Evolutionary conservation across 176 grass and related monocot species (phyloP).

Genomic region (Rhynchospora tenuis): DNA sequence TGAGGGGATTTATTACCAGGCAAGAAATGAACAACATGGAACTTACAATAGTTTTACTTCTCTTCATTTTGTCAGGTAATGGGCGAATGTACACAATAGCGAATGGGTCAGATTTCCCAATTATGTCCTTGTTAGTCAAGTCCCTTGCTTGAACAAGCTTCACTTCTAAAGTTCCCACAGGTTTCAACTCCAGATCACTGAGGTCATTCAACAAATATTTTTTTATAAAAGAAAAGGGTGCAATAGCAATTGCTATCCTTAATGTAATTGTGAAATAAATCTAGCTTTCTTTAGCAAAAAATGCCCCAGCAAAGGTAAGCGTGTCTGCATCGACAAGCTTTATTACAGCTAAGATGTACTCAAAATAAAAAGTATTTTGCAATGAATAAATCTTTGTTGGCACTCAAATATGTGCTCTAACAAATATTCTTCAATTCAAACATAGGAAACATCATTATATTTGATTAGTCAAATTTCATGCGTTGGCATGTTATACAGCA

Average conservation of each 20-base stretch:
- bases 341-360: not conserved
- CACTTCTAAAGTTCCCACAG: constrained; percentile 86
- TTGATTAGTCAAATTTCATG: not conserved
- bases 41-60: constrained; percentile 97
- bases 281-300: not conserved
- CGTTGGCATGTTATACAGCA: not conserved
- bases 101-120: constrained; percentile 98
- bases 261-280: constrained; percentile 7
- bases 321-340: not conserved
- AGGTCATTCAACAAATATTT: constrained; percentile 3
- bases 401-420: not conserved
- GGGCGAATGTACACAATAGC: constrained; percentile 70
- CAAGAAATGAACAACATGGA: not conserved
- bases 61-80: constrained; percentile 86
- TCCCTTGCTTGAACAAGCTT: constrained; percentile 89
- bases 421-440: not conserved
- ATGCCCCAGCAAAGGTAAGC: not conserved
- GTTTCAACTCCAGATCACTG: constrained; percentile 95
- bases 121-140: constrained; percentile 92
- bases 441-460: not conserved
- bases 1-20: not conserved
- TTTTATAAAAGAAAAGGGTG: not conserved
- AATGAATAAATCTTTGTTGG: not conserved
- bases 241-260: not conserved
- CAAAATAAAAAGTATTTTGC: not conserved